Conservation (phyloP, 345 rosid species). For the Dimocarpus longan region DNA sequence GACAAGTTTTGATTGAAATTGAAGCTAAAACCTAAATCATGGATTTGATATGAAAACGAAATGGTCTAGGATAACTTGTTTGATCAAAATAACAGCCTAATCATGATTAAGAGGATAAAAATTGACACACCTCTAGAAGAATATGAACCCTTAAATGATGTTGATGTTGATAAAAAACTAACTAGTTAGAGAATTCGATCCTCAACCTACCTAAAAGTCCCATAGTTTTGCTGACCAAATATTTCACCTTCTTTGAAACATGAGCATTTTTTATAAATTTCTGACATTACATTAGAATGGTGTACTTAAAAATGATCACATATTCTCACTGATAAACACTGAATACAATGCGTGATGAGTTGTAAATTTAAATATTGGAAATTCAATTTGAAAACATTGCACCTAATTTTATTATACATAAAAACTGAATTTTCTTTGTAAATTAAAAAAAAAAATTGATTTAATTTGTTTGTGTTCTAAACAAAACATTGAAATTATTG, state of each 20-base stretch:
- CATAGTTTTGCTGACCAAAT: slow-evolving; percentile 6
- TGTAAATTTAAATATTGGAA: too few relatives aligned
- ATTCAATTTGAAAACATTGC: background rate
- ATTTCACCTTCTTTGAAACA: background rate
- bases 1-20: background rate
- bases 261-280: too few relatives aligned
- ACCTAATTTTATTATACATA: too few relatives aligned
- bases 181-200: background rate
- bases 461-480: too few relatives aligned
- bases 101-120: slow-evolving; percentile 24
- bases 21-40: background rate
- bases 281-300: too few relatives aligned
- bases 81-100: slow-evolving; percentile 14
- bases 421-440: background rate
- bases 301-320: too few relatives aligned
- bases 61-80: background rate
- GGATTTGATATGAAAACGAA: slow-evolving; percentile 13
- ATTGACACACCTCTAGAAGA: slow-evolving; percentile 10
- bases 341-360: too few relatives aligned
- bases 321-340: too few relatives aligned
- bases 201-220: slow-evolving; percentile 5
- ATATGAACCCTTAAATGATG: slow-evolving; percentile 1
- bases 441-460: background rate
- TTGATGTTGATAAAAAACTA: background rate
- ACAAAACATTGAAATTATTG: background rate